Evolutionary conservation across 2,329 filamentous ascomycete species (phyloP).

Genomic region (Microascus cirrosus): DNA sequence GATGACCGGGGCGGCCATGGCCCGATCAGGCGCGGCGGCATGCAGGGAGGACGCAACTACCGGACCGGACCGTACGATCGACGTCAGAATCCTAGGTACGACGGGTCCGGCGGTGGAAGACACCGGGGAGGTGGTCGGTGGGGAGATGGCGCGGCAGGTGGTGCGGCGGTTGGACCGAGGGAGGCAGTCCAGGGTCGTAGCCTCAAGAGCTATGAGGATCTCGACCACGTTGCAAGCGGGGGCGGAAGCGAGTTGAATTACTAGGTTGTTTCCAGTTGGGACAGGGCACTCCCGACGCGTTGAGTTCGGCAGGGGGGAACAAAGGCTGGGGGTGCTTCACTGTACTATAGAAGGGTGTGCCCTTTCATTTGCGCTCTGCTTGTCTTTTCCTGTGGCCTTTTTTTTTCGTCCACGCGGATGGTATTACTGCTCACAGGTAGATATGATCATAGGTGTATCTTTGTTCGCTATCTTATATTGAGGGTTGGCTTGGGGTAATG

Average conservation of each 20-base stretch:
- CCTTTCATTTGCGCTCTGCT: background rate
- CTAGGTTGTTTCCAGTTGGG: constrained; percentile 27
- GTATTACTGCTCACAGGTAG: background rate
- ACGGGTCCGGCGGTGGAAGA: constrained; percentile 14
- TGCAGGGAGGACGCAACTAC: constrained; percentile 32
- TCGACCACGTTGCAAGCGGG: constrained; percentile 70
- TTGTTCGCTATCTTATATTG: background rate
- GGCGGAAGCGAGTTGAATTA: constrained; percentile 86
- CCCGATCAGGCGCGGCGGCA: constrained; percentile 57
- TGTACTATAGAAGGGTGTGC: background rate
- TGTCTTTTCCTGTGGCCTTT: background rate
- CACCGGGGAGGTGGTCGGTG: constrained; percentile 43
- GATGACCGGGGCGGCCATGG: constrained; percentile 47
- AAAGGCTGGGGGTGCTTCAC: background rate
- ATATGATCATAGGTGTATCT: background rate
- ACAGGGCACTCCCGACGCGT: background rate
- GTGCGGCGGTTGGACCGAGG: constrained; percentile 68
- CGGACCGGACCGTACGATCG: constrained; percentile 67
- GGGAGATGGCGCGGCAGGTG: constrained; percentile 64
- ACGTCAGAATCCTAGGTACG: constrained; percentile 45
- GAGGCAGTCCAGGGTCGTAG: constrained; percentile 89
- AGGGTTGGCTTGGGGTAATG: too few species aligned
- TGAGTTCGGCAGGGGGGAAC: background rate
- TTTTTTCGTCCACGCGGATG: background rate
- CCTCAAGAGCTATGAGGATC: constrained; percentile 92